Conservation (phyloP, 768 basidiomycete species). For the Phylloporus rhodoxanthus region DNA sequence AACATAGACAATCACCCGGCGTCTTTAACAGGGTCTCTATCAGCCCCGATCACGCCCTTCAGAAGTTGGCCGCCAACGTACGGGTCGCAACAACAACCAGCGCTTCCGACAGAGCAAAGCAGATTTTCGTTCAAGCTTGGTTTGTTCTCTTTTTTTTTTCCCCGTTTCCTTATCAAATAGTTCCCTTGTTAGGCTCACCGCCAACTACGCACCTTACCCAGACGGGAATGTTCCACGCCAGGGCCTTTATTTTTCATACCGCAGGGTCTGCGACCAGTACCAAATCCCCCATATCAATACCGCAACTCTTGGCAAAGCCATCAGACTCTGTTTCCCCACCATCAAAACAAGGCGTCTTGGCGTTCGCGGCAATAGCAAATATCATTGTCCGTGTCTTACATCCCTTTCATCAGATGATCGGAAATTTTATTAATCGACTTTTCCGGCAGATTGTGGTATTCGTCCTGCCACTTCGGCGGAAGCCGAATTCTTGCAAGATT, state of each 20-base stretch:
- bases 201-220: slow-evolving; percentile 85
- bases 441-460: slow-evolving; percentile 74
- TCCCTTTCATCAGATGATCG: slow-evolving; percentile 33
- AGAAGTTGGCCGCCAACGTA: slow-evolving; percentile 83
- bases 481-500: slow-evolving; percentile 88
- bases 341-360: slow-evolving; percentile 93
- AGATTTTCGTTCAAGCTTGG: slow-evolving; percentile 93
- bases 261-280: slow-evolving; percentile 86
- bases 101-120: slow-evolving; percentile 85
- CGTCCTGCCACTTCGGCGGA: slow-evolving; percentile 86
- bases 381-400: slow-evolving; percentile 67
- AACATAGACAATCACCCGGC: slow-evolving; percentile 57
- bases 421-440: slow-evolving; percentile 27
- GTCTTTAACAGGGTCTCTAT: slow-evolving; percentile 75
- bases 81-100: slow-evolving; percentile 86
- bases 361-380: slow-evolving; percentile 92
- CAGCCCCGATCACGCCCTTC: slow-evolving; percentile 70
- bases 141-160: slow-evolving; percentile 36
- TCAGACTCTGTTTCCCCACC: slow-evolving; percentile 86
- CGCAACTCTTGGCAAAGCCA: slow-evolving; percentile 91
- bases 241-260: slow-evolving; percentile 90
- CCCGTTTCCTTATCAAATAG: slow-evolving; percentile 13
- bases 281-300: slow-evolving; percentile 94
- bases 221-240: slow-evolving; percentile 93
- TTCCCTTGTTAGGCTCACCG: slow-evolving; percentile 62